These are phyloP conservation scores for Acanthamoeba sp. DNA, from an alignment of 208 protist species.

Conservation along the genomic window DNA sequence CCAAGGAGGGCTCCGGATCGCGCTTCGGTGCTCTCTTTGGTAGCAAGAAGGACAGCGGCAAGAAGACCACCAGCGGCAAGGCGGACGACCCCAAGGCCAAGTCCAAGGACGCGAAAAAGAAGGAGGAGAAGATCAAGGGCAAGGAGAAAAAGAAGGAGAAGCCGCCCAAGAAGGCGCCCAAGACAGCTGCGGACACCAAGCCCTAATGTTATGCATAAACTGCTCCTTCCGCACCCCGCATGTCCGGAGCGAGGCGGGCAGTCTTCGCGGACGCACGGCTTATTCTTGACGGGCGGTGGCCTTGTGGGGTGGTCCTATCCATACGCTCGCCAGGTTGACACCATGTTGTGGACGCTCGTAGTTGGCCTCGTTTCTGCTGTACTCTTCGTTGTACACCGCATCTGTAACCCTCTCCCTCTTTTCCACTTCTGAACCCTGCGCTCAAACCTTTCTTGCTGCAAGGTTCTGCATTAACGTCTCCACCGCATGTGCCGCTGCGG, in stretches of 20 bases:
- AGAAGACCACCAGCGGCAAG: neutral
- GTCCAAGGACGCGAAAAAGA: conserved; percentile 19
- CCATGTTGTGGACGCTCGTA: neutral
- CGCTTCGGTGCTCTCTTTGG: neutral
- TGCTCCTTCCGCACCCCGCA: too few relatives aligned
- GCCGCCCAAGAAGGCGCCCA: neutral
- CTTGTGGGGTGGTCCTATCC: too few relatives aligned
- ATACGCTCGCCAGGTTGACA: neutral
- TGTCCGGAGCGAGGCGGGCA: too few relatives aligned
- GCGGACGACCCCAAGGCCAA: neutral
- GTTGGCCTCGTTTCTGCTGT: neutral
- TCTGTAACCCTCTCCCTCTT: neutral
- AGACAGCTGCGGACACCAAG: neutral
- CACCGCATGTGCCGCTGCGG: neutral
- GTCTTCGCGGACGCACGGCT: too few relatives aligned
- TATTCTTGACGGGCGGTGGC: too few relatives aligned
- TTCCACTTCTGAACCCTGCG: neutral
- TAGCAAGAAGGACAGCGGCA: neutral
- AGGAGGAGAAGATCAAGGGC: neutral
- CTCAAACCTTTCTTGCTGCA: too few relatives aligned
- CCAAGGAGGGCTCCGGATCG: neutral
- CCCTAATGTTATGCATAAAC: neutral
- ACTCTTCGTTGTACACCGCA: neutral
- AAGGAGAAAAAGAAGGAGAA: conserved; percentile 45
- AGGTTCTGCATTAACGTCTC: neutral